Base-by-base conservation (phyloP, 1,284 basidiomycete genomes). In the Irpex sp. region DNA sequence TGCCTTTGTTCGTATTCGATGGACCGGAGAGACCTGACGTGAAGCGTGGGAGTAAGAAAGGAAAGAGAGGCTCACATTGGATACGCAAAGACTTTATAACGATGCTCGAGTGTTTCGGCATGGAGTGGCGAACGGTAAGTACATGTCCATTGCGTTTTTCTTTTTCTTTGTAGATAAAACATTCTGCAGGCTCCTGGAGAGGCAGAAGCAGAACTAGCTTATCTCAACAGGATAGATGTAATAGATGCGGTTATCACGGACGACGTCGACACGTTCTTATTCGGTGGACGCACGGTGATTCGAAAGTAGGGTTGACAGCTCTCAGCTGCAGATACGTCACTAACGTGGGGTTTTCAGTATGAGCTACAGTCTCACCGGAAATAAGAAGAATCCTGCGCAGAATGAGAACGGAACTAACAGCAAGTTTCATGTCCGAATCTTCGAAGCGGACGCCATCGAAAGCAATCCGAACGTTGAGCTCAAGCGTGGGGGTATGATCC, bases 1-100 rank as follows among this genome's bases (percentile, higher is more conserved):
- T 86, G 17, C 83, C 84, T 1, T 72, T 92, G 0, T 91, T 92
- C 72, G 84, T 92, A 2, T 91, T 91, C 69, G 91, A 93, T 73
- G 91, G 90, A 0, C 78, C 82, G 0, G 69, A 81, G 26, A 77
- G 87, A 40, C 90, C 89, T 0, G 72, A 74, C n/a, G 70, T 80
- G 54, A 92, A 92, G 78, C 75, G 89, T 36, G 77, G 77, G 9
- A 83, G 81, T 64, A 81, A 76, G 67, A 70, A 75, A 70, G 81
- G 81, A 51, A 82, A 77, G 67, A 74, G 74, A 55, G 82, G 72
- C 57, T 79, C 79, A 3, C 83, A 85, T 69, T 64, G 65, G 3
- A 70, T 82, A 17, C 79, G 78, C 31, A 62, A 61, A 44, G 73
- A 75, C 26, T 80, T 88, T 70, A 77, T 78, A 67, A 66, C 73